These are phyloP conservation scores for Sphagnum fallax DNA, from an alignment of 228 moss, liverwort and hornwort species.

Conservation along the genomic window DNA sequence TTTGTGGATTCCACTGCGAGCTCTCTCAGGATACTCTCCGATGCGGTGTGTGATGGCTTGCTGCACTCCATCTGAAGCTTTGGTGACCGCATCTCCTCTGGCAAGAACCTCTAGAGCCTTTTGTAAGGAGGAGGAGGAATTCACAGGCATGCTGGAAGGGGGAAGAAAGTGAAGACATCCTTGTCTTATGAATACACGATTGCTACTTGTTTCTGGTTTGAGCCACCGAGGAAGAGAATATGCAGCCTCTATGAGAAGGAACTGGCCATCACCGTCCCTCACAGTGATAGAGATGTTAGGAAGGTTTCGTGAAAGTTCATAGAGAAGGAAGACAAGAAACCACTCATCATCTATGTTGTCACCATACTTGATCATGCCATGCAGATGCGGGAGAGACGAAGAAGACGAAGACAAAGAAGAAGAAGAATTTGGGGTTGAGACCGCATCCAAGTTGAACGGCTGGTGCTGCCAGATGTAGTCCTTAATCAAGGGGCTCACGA, in stretches of 20 bases:
- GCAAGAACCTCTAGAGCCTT: conserved; percentile 48
- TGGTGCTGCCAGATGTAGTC: conserved; percentile 91
- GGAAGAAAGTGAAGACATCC: conserved; percentile 68
- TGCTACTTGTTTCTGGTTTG: conserved; percentile 75
- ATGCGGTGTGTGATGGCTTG: conserved; percentile 51
- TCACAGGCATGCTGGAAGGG: conserved; percentile 4
- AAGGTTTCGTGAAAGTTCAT: conserved; percentile 36
- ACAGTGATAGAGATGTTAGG: conserved; percentile 48
- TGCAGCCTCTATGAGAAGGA: conserved; percentile 81
- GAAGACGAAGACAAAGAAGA: conserved; percentile 5
- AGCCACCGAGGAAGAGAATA: conserved; percentile 79
- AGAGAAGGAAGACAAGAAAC: conserved; percentile 64
- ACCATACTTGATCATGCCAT: conserved; percentile 62
- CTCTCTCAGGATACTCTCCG: conserved; percentile 50
- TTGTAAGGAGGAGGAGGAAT: conserved; percentile 22
- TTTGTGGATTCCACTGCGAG: conserved; percentile 55
- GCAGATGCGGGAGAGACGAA: conserved; percentile 40
- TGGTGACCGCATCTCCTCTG: conserved; percentile 24
- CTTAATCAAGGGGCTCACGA: conserved; percentile 33
- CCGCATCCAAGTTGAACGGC: conserved; percentile 58
- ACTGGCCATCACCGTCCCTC: conserved; percentile 84
- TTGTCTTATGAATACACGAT: conserved; percentile 60
- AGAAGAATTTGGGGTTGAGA: conserved; percentile 4
- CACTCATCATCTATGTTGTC: conserved; percentile 96
- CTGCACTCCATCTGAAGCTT: conserved; percentile 54